Base-by-base conservation (phyloP, 2,329 filamentous ascomycete genomes). In the Ophiobolus disseminans region DNA sequence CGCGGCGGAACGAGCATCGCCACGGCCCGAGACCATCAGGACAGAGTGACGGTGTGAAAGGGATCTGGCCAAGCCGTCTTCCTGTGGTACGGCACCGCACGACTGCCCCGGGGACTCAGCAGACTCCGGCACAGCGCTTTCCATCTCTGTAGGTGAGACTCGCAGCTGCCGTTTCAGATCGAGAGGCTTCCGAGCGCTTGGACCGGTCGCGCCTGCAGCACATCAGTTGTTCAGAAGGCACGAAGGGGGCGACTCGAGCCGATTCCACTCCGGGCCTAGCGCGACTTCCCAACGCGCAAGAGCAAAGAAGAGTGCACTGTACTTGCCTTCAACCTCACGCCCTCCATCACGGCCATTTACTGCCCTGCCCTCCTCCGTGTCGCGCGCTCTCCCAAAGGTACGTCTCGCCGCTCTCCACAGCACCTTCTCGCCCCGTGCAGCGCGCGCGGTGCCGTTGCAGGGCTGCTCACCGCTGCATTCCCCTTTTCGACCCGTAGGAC, bases 301-400 rank as follows among this genome's bases (percentile, higher is more conserved):
- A 58, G 44, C 57, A 68, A 63, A 51, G 61, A 69, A 69, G 66
- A 46, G 20, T 26, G 40, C 26, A 35, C 69, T 70, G 66, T 70
- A 71, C 68, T 58, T 61, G 65, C 65, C 58, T 61, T 66, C 65
- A 65, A 57, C 66, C 63, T 62, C 64, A 64, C 62, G 54, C 54
- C 55, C 58, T 53, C 48, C 60, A 63, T 57, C 57, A 60, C 62
- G 58, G 59, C 63, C 67, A 62, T 61, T 56, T 50, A 46, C 54
- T 67, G 56, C 61, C 57, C 60, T 60, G 55, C 54, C 53, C 61
- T 59, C 54, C 45, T 32, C 36, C 50, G 41, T 42, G 48, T 54
- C 57, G n/a, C n/a, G n/a, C 46, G 50, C 51, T 58, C 55, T 55
- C 58, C 58, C 53, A 53, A 55, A 66, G 68, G 69, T 73, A 73